Conservation (phyloP, 192 early-diverging fungal species). For the Linnemannia elongata region DNA sequence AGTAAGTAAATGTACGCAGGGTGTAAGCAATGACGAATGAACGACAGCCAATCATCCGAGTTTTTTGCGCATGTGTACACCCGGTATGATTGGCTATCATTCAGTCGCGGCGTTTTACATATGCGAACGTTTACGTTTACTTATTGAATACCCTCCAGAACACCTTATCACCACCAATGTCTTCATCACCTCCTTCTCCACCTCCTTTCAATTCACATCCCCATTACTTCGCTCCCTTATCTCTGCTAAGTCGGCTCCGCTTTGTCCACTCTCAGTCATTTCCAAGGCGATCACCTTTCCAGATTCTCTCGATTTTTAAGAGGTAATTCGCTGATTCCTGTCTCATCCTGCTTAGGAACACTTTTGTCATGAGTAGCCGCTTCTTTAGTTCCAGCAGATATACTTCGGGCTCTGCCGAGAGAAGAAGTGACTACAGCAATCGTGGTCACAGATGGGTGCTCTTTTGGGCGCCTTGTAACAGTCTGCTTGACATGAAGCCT, state of each 20-base stretch:
- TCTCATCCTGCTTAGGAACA: neutral
- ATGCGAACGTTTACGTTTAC: no score
- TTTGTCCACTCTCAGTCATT: neutral
- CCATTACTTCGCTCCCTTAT: neutral
- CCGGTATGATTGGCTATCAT: no score
- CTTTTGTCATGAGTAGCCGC: slow-evolving; percentile 21
- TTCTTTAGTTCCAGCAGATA: slow-evolving; percentile 32
- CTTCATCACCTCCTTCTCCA: neutral
- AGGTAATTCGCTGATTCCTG: neutral
- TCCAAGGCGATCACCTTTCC: neutral
- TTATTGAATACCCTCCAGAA: no score
- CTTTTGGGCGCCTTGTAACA: slow-evolving; percentile 37
- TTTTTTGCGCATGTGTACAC: no score
- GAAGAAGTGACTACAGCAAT: slow-evolving; percentile 32
- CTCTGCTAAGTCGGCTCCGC: neutral
- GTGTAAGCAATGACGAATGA: no score
- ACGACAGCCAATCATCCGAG: no score
- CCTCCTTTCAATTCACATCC: neutral
- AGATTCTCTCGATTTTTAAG: neutral
- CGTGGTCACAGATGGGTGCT: slow-evolving; percentile 37
- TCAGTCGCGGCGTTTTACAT: no score
- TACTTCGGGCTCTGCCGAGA: slow-evolving; percentile 28
- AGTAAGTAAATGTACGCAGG: no score
- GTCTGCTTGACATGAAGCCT: slow-evolving; percentile 34
- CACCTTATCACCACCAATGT: neutral